Percentiles rank a stretch among this genome's conserved stretches.
phyloP scores from a whole-genome alignment of 192 early-diverging fungal species.

The Umbelopsis isabellina region DNA sequence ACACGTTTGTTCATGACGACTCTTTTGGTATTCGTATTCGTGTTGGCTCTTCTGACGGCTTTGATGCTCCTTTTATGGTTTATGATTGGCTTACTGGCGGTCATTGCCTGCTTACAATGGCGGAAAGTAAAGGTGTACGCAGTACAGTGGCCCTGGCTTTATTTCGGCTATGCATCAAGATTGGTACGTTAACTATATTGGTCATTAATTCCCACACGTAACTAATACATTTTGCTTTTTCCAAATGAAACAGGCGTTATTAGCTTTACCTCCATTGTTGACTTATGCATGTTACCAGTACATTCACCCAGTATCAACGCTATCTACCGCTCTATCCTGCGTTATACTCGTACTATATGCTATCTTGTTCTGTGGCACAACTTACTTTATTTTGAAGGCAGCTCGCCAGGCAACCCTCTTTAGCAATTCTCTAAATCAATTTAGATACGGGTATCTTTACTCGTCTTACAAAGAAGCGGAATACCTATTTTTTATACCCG shows the following conservation, averaged over 20 bases:
- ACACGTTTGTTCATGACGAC: slow-evolving; percentile 15
- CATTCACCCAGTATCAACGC: background rate
- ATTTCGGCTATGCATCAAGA: slow-evolving; percentile 15
- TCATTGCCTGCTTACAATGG: slow-evolving; percentile 8
- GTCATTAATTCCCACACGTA: background rate
- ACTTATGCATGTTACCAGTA: slow-evolving; percentile 14
- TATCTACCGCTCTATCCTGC: background rate
- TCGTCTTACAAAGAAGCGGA: slow-evolving; percentile 4
- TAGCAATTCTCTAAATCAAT: background rate
- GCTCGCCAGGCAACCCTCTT: background rate
- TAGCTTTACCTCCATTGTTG: slow-evolving; percentile 1
- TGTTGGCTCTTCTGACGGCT: slow-evolving; percentile 9
- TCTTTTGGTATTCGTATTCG: slow-evolving; percentile 3
- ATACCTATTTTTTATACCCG: slow-evolving; percentile 10
- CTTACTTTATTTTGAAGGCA: background rate
- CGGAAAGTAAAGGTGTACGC: background rate
- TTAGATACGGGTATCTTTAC: slow-evolving; percentile 11
- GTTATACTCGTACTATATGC: slow-evolving; percentile 1
- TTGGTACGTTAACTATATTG: background rate
- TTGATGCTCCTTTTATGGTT: slow-evolving; percentile 13
- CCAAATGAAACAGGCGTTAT: background rate
- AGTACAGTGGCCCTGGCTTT: slow-evolving; percentile 6
- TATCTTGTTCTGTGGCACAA: background rate
- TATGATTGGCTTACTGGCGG: background rate
- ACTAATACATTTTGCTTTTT: background rate